phyloP scores from a whole-genome alignment of 1,284 basidiomycete genomes.

The Schizopora paradoxa region DNA sequence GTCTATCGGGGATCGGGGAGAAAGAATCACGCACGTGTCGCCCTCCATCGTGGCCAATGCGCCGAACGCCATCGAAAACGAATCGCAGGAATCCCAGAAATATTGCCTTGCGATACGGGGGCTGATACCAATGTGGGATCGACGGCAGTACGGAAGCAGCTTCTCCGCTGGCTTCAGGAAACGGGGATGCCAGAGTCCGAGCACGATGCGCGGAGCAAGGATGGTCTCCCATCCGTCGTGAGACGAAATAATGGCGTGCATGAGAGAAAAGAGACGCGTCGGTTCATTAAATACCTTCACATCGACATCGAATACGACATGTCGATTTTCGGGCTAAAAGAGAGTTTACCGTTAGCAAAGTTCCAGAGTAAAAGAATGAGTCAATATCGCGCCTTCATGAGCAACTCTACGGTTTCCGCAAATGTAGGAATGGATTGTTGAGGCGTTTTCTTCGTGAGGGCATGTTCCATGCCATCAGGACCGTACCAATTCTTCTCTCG shows the following conservation, averaged over 20 bases:
- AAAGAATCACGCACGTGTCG: slow-evolving; percentile 42
- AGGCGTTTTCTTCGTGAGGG: slow-evolving; percentile 78
- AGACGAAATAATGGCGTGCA: slow-evolving; percentile 69
- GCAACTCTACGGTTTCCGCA: slow-evolving; percentile 70
- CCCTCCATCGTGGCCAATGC: slow-evolving; percentile 72
- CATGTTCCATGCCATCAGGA: slow-evolving; percentile 72
- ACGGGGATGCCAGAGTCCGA: slow-evolving; percentile 91
- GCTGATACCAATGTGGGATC: slow-evolving; percentile 82
- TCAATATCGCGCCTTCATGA: slow-evolving; percentile 61
- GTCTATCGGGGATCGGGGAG: background rate
- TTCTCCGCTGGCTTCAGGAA: slow-evolving; percentile 77
- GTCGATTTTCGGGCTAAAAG: slow-evolving; percentile 71
- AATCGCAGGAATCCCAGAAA: slow-evolving; percentile 88
- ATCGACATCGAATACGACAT: slow-evolving; percentile 88
- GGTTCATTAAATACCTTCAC: slow-evolving; percentile 95
- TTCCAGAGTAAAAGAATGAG: slow-evolving; percentile 12
- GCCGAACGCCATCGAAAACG: slow-evolving; percentile 84
- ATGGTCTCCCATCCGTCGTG: slow-evolving; percentile 73
- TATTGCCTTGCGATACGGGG: slow-evolving; percentile 69
- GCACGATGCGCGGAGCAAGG: slow-evolving; percentile 86
- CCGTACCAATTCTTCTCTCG: slow-evolving; percentile 70
- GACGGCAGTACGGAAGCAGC: slow-evolving; percentile 76
- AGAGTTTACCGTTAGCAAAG: slow-evolving; percentile 3
- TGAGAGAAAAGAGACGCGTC: slow-evolving; percentile 78
- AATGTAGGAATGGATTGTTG: slow-evolving; percentile 87